A percentile compares a stretch with the other conserved stretches of the same genome.
phyloP scores from a whole-genome alignment of 345 rosid genomes.

The Citrus sp. region DNA sequence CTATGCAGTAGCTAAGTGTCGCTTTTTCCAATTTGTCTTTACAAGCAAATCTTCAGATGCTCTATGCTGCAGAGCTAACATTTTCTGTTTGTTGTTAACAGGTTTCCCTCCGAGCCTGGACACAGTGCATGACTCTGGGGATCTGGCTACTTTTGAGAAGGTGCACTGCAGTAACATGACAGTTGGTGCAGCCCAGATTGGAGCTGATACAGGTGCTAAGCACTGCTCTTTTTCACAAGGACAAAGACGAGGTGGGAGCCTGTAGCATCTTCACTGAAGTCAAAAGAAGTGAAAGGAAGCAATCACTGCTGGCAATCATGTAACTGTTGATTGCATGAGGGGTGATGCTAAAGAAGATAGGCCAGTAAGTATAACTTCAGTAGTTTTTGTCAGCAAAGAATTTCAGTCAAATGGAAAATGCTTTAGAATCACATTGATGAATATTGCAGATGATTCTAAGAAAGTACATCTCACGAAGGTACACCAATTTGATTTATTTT shows the following conservation, averaged over 20 bases:
- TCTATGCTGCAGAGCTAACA: neutral
- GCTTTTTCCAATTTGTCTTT: neutral
- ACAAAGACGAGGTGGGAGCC: conserved; percentile 59
- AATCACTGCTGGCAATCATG: conserved; percentile 28
- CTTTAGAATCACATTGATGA: conserved; percentile 68
- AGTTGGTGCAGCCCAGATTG: conserved; percentile 27
- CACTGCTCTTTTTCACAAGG: conserved; percentile 32
- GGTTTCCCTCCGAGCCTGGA: conserved; percentile 24
- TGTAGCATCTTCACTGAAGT: conserved; percentile 61
- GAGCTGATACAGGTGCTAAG: conserved; percentile 11
- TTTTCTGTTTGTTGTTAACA: conserved; percentile 17
- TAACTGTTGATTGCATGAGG: conserved; percentile 13
- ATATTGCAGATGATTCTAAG: conserved; percentile 68
- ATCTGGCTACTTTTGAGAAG: conserved; percentile 17
- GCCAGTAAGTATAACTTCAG: conserved; percentile 16
- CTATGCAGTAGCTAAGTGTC: neutral
- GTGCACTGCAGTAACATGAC: conserved; percentile 23
- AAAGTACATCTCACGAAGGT: conserved; percentile 62
- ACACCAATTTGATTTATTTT: conserved; percentile 10
- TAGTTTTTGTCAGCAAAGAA: conserved; percentile 19
- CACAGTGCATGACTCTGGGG: conserved; percentile 10
- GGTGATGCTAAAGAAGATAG: conserved; percentile 24
- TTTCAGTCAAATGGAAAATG: conserved; percentile 24
- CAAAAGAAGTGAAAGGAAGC: conserved; percentile 74
- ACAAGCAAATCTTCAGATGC: neutral